phyloP scores from a whole-genome alignment of 306 rosid species.

The Erythrophleum fordii region DNA sequence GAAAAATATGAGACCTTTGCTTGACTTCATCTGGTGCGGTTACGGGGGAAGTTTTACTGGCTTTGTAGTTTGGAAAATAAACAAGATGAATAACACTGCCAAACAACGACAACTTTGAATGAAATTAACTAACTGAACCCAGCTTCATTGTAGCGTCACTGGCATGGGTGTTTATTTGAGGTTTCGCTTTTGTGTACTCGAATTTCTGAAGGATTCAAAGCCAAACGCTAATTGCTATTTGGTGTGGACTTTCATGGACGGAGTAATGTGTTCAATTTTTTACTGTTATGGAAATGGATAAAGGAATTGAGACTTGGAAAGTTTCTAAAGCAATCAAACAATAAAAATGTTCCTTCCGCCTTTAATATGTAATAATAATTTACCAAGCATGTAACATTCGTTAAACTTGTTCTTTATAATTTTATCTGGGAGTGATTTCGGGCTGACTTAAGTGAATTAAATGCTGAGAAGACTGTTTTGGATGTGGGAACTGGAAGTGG shows the following conservation, averaged over 20 bases:
- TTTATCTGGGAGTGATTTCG: conserved; percentile 30
- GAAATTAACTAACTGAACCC: not conserved
- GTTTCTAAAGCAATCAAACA: not conserved
- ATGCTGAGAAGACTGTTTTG: conserved; percentile 77
- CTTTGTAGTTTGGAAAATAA: not conserved
- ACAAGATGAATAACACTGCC: not conserved
- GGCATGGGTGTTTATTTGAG: not conserved
- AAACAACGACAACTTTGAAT: not conserved
- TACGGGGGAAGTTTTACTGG: not conserved
- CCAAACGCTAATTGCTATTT: not conserved
- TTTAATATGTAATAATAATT: conserved; percentile 1
- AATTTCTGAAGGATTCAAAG: not conserved
- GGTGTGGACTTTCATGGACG: not conserved
- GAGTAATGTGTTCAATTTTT: not conserved
- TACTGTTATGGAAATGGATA: not conserved
- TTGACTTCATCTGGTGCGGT: not conserved
- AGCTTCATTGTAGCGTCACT: not conserved
- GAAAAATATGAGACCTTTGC: not conserved
- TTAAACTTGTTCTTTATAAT: not conserved
- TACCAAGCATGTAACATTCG: not conserved
- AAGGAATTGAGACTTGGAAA: not conserved
- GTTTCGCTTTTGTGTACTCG: not conserved
- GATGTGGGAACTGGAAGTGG: conserved; percentile 99
- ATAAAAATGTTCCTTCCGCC: not conserved
- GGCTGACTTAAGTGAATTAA: conserved; percentile 32